Evolutionary conservation across 2,329 filamentous ascomycete species (phyloP), one percentile per base, ranked within the genome.

Genomic region (Aspergillus sp.): DNA sequence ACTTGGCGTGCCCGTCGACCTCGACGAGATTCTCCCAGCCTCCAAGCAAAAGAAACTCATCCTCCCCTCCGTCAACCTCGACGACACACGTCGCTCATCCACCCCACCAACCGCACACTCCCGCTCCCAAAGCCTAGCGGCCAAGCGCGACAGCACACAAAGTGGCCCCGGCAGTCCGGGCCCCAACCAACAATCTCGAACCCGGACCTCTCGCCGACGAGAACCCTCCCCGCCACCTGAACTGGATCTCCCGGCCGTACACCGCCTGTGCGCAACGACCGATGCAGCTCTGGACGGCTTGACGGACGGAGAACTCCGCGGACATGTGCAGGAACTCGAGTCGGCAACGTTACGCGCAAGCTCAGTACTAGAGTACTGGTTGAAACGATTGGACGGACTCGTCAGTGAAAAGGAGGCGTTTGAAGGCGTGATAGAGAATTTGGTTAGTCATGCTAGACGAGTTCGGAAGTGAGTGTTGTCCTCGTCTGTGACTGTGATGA

Each of bases 1-100:
- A 1, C 86, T 99, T 0, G 95, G 95, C 17, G 95, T 99, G 0
- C 95, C 95, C 1, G 92, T 99, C 48, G 95, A 99, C 70, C 84
- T 99, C 0, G 95, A 99, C 76, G 95, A 99, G 79, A 98, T 99
- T 58, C 85, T 99, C 7, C 95, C 95, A 0, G 93, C 94, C 0
- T 96, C 91, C 12, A 98, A 98, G 77, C 95, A 99, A 76, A 98
- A 98, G 84, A 98, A 98, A 74, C 88, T 99, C 17, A 85, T 99
- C 4, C 84, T 99, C 1, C 95, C 95, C 0, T 97, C 93, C 5
- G 88, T 95, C 66, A 73, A 45, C 39, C 53, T 47, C 39, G 25
- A 50, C 53, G 25, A 53, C 25, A 83, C 78, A 53, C 83, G 77
- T 62, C 82, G 75, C 55, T 79, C 73, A 64, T 89, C 80, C 25